Base-by-base conservation (phyloP, 2,329 filamentous ascomycete genomes). In the Fusarium liriodendri region DNA sequence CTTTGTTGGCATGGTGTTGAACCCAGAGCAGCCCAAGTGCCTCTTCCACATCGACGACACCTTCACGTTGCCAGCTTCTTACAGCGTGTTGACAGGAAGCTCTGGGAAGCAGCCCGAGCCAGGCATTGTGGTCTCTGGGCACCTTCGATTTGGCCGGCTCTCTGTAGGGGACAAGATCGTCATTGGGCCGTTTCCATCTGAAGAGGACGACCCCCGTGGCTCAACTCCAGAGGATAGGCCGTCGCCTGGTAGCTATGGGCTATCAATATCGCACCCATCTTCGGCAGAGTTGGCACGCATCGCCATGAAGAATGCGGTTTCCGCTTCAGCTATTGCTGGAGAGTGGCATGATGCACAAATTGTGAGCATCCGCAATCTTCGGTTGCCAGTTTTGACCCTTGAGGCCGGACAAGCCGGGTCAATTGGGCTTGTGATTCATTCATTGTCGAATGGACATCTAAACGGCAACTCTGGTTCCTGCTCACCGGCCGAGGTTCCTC, bases 41-140 rank as follows among this genome's bases (percentile, higher is more conserved):
- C 84, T 98, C 2, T 98, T 98, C 78, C 94, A 98, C 79, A 89
- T 98, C 27, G 96, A 98, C 79, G 96, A 98, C 76, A 91, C 95
- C 1, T 98, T 97, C 81, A 93, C 89, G 67, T 89, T 95, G 16
- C 89, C 92, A 1, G 88, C 89, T 1, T 90, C 91, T 2, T 91
- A 91, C 71, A 70, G 71, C 76, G 70, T 60, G 13, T 62, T 79
- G 40, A 63, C 73, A 25, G 73, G 71, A 8, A 69, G 64, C 16
- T 50, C 69, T 6, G 63, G 70, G 6, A 64, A 64, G 25, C 64
- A 69, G 7, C n/a, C 67, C 2, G 87, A 89, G 61, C 83, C 85
- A 22, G 92, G 92, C 9, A 88, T 90, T n/a, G 94, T 99, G 16
- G 88, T 98, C 7, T 95, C 95, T 47, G 96, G 96, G 0, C 90